phyloP scores from a whole-genome alignment of 306 rosid species.

The Gynostemma pentaphyllum region DNA sequence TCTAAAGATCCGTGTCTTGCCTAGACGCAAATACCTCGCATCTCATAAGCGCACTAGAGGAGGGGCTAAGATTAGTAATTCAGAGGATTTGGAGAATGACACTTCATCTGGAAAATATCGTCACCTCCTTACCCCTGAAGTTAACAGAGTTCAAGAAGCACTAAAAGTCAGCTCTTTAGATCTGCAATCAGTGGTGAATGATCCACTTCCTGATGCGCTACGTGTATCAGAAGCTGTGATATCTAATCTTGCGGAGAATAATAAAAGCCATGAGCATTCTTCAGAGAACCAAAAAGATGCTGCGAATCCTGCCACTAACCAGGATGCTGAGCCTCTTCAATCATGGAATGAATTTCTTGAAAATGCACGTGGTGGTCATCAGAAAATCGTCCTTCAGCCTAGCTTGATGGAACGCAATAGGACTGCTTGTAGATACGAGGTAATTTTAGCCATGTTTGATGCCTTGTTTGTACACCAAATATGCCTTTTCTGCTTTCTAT shows the following conservation, averaged over 20 bases:
- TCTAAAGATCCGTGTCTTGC: slow-evolving; percentile 11
- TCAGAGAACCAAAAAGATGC: slow-evolving; percentile 21
- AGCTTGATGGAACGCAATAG: slow-evolving; percentile 45
- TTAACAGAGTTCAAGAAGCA: slow-evolving; percentile 39
- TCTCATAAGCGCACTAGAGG: slow-evolving; percentile 27
- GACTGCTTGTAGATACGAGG: slow-evolving; percentile 48
- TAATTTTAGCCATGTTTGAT: slow-evolving; percentile 15
- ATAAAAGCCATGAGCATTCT: slow-evolving; percentile 14
- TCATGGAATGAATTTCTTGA: slow-evolving; percentile 20
- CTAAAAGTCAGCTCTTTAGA: slow-evolving; percentile 50
- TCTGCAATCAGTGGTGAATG: slow-evolving; percentile 41
- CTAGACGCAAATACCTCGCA: slow-evolving; percentile 28
- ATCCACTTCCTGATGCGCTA: slow-evolving; percentile 71
- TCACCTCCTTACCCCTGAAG: slow-evolving; percentile 26
- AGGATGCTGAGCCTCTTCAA: slow-evolving; percentile 17
- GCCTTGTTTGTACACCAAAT: neutral
- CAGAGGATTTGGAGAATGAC: slow-evolving; percentile 22
- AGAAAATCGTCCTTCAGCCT: slow-evolving; percentile 12
- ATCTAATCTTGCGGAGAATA: slow-evolving; percentile 28
- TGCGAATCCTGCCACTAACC: slow-evolving; percentile 20
- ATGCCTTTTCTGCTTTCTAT: neutral
- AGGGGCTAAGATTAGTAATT: slow-evolving; percentile 34
- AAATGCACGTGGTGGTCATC: slow-evolving; percentile 17
- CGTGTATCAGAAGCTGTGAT: slow-evolving; percentile 30
- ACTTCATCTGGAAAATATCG: slow-evolving; percentile 8